Conservation (phyloP, 257 asterid genomes). For the Haberlea rhodopensis region DNA sequence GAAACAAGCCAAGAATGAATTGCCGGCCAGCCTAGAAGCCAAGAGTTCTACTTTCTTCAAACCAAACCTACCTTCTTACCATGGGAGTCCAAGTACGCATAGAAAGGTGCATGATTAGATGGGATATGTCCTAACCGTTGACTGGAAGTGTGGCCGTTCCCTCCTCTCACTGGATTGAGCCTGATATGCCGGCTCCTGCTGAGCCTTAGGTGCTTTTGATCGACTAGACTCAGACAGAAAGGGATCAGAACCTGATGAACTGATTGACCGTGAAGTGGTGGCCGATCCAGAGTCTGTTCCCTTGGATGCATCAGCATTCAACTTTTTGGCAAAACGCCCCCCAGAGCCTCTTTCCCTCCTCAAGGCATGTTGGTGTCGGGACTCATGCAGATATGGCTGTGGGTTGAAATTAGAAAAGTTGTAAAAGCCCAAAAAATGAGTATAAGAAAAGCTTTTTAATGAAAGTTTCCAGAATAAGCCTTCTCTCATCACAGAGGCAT, state of each 20-base stretch:
- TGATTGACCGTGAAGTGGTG: conserved; percentile 31
- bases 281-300: conserved; percentile 40
- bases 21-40: conserved; percentile 65
- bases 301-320: conserved; percentile 35
- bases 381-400: conserved; percentile 89
- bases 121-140: conserved; percentile 30
- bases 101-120: conserved; percentile 31
- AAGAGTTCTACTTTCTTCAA: conserved; percentile 22
- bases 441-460: not conserved
- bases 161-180: conserved; percentile 23
- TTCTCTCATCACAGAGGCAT: not conserved
- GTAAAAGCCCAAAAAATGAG: not conserved
- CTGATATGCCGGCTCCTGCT: conserved; percentile 36
- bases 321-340: conserved; percentile 83
- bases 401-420: conserved; percentile 6
- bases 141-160: conserved; percentile 30
- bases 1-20: conserved; percentile 89
- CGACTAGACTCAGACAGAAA: conserved; percentile 32
- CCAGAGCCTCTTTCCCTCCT: conserved; percentile 80
- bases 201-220: conserved; percentile 26
- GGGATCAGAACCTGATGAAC: conserved; percentile 41
- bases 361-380: conserved; percentile 93
- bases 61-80: conserved; percentile 5
- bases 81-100: conserved; percentile 22
- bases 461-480: not conserved